Evolutionary conservation across 169 alveolate species (phyloP).

Genomic region (Besnoitia besnoiti): DNA sequence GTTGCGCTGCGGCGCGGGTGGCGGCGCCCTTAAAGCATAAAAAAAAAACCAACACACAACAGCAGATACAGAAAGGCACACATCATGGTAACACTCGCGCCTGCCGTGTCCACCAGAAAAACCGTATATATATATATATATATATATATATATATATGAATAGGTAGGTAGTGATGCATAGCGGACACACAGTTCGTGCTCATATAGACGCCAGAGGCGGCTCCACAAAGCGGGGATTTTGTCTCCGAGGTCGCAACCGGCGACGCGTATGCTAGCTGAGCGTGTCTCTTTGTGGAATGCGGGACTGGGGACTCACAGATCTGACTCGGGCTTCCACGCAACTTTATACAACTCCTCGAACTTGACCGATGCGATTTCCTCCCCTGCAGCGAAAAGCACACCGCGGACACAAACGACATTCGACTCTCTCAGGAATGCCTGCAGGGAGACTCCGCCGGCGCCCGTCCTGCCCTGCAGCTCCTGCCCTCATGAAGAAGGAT

Average conservation of each 20-base stretch:
- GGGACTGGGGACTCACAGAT: conserved; percentile 17
- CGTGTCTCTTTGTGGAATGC: neutral
- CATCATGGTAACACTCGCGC: neutral
- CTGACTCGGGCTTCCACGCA: conserved; percentile 65
- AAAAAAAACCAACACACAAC: neutral
- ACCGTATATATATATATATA: no score
- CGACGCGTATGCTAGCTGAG: no score
- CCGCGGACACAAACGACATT: neutral
- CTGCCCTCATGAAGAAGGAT: neutral
- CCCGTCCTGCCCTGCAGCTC: neutral
- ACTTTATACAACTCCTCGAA: conserved; percentile 61
- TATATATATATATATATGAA: no score
- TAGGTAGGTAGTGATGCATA: no score
- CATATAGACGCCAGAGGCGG: no score
- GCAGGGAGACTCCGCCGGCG: neutral
- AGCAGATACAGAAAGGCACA: neutral
- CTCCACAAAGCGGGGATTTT: no score
- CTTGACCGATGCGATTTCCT: conserved; percentile 18
- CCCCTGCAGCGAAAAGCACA: conserved; percentile 21
- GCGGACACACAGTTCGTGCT: no score
- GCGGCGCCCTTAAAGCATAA: conserved; percentile 30
- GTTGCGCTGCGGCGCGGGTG: conserved; percentile 52
- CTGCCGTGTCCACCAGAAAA: neutral
- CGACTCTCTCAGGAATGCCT: neutral
- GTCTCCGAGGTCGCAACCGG: no score